These are phyloP conservation scores for Aspergillus biplanus DNA, from an alignment of 495 filamentous ascomycete genomes.

Conservation along the genomic window DNA sequence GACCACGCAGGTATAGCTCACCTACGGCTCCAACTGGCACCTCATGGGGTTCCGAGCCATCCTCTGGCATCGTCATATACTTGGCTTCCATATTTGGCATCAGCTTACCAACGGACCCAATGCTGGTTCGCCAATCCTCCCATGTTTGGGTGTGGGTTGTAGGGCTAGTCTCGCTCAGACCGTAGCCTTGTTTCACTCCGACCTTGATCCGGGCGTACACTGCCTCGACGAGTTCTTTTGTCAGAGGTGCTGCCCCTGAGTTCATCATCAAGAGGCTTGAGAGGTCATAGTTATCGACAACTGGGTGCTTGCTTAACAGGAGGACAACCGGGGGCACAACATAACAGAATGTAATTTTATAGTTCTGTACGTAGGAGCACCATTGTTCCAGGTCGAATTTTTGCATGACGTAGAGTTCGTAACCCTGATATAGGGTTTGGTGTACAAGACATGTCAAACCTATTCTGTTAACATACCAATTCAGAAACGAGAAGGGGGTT, in stretches of 20 bases:
- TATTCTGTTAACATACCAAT: too few relatives aligned
- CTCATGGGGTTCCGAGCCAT: conserved; percentile 58
- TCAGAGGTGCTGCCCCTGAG: conserved; percentile 87
- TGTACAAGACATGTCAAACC: conserved; percentile 66
- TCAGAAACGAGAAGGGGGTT: too few relatives aligned
- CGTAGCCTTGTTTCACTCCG: conserved; percentile 83
- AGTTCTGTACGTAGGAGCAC: conserved; percentile 75
- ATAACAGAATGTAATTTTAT: conserved; percentile 76
- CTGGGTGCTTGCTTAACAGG: conserved; percentile 75
- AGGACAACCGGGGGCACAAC: conserved; percentile 87
- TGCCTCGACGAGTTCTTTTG: conserved; percentile 76
- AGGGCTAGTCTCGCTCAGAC: conserved; percentile 77
- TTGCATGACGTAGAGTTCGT: conserved; percentile 72
- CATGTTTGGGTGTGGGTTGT: conserved; percentile 63
- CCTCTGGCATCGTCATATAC: conserved; percentile 63
- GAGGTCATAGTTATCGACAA: conserved; percentile 79
- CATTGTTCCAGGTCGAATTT: conserved; percentile 83
- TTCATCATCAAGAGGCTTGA: conserved; percentile 81
- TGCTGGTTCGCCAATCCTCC: conserved; percentile 75
- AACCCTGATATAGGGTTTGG: conserved; percentile 66
- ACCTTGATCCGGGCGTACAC: conserved; percentile 76
- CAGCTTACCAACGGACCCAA: conserved; percentile 81
- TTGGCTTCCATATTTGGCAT: conserved; percentile 83
- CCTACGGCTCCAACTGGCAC: conserved; percentile 62
- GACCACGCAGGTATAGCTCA: conserved; percentile 66